Base-by-base conservation (phyloP, 2,329 filamentous ascomycete species). In the Leptographium flavum region DNA sequence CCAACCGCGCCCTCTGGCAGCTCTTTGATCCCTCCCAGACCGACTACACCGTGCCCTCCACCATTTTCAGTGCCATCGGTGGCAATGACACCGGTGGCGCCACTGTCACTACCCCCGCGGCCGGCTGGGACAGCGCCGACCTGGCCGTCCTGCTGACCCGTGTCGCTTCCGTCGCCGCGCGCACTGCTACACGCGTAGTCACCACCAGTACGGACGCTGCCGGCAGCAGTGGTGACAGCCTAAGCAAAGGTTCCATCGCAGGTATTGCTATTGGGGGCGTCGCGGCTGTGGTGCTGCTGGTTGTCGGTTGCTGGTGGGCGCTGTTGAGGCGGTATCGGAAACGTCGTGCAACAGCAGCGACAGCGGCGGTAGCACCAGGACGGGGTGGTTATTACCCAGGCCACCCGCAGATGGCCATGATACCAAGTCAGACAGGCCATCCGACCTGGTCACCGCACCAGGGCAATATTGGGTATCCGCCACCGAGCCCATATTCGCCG, bases 131-230 rank as follows among this genome's bases (percentile, higher is more conserved):
- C 42, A 63, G 68, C 45, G 54, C 57, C 11, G 74, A 79, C 53
- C 60, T 81, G 2, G 56, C 57, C 1, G 65, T 71, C 2, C 70
- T 77, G 47, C 73, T 79, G 57, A 65, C 65, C 1, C 64, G 74
- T 22, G 64, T 63, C 15, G 70, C 72, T 14, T 58, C 60, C 3
- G 60, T 69, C 3, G 55, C 65, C 2, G 56, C 59, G 10, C 66
- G 76, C 27, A 64, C 67, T 7, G 66, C 76, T 0, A 79, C 74
- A 3, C 66, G 74, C 19, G 50, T 57, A 7, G 53, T 70, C 28
- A 49, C 52, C 5, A 4, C 27, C 9, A 3, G 31, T 4, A 47
- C 45, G 15, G 47, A 47, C 19, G 38, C 15, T 0, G 36, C 48
- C 19, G 39, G 53, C 53, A 17, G 35, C 6, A 42, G 47, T 7